Percentiles rank a stretch among this genome's conserved stretches.
phyloP scores from a whole-genome alignment of 345 rosid species.

The Acer campestre region DNA sequence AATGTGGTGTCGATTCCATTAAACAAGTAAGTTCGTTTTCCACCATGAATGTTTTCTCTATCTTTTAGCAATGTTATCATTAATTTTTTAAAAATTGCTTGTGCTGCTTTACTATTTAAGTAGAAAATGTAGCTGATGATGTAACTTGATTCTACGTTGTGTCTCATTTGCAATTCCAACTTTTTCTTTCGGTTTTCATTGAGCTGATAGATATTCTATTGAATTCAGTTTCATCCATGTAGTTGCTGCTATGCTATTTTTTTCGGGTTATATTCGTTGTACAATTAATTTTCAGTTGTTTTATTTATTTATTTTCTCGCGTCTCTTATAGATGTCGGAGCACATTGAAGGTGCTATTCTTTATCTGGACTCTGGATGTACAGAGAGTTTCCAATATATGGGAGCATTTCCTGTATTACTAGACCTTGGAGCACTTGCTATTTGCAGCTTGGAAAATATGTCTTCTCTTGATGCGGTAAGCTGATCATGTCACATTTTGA shows the following conservation, averaged over 20 bases:
- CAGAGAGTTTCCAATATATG: conserved; percentile 83
- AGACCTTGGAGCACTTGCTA: conserved; percentile 67
- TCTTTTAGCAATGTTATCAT: too few species aligned
- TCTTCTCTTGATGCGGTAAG: conserved; percentile 77
- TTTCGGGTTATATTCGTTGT: background rate
- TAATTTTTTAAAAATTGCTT: background rate
- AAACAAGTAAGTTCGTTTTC: conserved; percentile 52
- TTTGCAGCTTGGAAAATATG: conserved; percentile 86
- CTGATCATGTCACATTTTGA: conserved; percentile 8
- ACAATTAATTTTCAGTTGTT: background rate
- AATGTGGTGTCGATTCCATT: conserved; percentile 80
- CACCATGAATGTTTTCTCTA: background rate
- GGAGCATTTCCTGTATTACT: conserved; percentile 85
- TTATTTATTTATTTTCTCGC: conserved; percentile 8
- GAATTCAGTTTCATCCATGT: background rate
- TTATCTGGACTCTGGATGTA: conserved; percentile 91
- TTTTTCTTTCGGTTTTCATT: background rate
- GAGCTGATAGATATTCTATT: background rate
- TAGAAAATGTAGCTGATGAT: background rate
- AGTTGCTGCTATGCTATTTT: background rate
- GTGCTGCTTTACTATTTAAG: background rate
- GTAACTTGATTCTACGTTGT: background rate
- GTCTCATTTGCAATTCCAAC: background rate
- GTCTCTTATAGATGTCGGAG: conserved; percentile 59
- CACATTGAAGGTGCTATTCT: conserved; percentile 64